Conservation (phyloP, 208 protist genomes). For the Tritrichomonas musculus region DNA sequence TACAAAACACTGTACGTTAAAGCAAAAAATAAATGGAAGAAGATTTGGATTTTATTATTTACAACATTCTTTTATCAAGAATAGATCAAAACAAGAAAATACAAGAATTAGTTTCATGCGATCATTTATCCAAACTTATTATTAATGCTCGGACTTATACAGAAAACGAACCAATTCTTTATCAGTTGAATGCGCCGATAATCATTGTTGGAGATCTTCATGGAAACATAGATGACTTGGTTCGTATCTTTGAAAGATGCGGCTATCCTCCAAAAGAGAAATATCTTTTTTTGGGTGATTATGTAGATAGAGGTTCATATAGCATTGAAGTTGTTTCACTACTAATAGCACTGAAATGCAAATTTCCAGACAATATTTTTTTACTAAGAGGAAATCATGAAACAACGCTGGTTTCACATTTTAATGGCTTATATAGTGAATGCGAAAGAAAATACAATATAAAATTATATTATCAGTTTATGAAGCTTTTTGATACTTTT, state of each 20-base stretch:
- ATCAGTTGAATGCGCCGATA: not conserved
- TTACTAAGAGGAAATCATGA: conserved; percentile 27
- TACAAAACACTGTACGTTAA: conserved; percentile 65
- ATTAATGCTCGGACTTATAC: too few species aligned
- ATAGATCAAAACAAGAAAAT: too few species aligned
- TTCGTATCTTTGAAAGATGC: not conserved
- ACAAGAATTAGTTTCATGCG: too few species aligned
- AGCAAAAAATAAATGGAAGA: conserved; percentile 86
- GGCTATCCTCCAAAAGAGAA: not conserved
- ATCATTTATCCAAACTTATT: too few species aligned
- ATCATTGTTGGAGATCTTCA: not conserved
- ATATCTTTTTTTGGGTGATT: conserved; percentile 10
- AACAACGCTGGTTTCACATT: not conserved
- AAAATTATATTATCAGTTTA: not conserved
- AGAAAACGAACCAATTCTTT: not conserved
- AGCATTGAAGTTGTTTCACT: not conserved
- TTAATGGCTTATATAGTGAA: not conserved
- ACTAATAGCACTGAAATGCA: not conserved
- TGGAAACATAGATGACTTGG: conserved; percentile 13
- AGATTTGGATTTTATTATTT: too few species aligned
- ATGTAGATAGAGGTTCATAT: not conserved
- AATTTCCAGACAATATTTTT: not conserved
- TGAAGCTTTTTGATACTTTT: not conserved
- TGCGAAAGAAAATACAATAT: not conserved
- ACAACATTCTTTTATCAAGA: too few species aligned